Evolutionary conservation across 257 asterid genomes (phyloP), one percentile per base, ranked within the genome.

Genomic region (Nicotiana attenuata): DNA sequence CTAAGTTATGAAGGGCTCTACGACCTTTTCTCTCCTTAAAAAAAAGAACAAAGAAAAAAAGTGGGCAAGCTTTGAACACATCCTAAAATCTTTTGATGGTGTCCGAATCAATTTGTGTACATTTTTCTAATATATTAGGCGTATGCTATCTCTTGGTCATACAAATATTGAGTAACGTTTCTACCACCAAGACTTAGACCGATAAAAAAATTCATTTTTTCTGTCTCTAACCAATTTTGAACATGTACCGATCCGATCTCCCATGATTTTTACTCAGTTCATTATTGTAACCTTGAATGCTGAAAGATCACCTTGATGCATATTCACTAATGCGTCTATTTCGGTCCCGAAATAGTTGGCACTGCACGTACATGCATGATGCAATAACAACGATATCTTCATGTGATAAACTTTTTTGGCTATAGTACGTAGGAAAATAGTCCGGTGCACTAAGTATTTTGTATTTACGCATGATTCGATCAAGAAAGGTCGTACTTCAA

Each of bases 1-100:
- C 77, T 53, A 5, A n/a, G 67, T 14, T 63, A 22, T 76, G 85
- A 77, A 64, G 64, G 13, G 65, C 76, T 81, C 85, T 87, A 82
- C 85, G 85, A 41, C 85, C 57, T 69, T 69, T 76, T 41, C 10
- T 41, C 11, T 41, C 47, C 47, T 85, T 78, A 81, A 67, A 45
- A 33, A 80, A 68, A 83, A 60, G 3, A 59, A 59, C 0, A 9
- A 8, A 1, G 2, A 57, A 5, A 7, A n/a, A 57, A n/a, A n/a
- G 28, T 3, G 29, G 9, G n/a, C 15, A 41, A 41, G 56, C 5
- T 68, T 69, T 86, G 86, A 84, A 64, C 55, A 82, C 87, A 85
- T 65, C 85, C 87, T 41, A 68, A 68, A 41, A 68, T 26, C 5
- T 33, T 68, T 2, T 9, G 5, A 8, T 11, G 6, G 47, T n/a